phyloP scores from a whole-genome alignment of 257 asterid genomes.

The Osmanthus fragrans region DNA sequence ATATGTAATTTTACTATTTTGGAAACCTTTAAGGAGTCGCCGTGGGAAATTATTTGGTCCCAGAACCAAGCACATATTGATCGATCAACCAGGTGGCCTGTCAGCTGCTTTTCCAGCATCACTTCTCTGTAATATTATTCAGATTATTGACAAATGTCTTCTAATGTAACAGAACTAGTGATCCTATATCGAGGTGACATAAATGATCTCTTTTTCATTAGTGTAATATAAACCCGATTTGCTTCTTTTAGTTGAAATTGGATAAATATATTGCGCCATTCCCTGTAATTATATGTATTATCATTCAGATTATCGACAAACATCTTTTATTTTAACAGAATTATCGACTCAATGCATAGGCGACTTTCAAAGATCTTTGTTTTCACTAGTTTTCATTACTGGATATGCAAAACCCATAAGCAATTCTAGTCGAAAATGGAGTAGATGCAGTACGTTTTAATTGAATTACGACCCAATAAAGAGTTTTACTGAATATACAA shows the following conservation, averaged over 20 bases:
- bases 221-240: not conserved
- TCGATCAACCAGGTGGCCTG: slow-evolving; percentile 92
- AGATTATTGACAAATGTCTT: slow-evolving; percentile 13
- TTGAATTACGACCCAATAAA: too few relatives aligned
- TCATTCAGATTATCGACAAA: not conserved
- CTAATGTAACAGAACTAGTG: not conserved
- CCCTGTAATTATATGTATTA: not conserved
- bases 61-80: slow-evolving; percentile 83
- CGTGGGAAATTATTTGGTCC: too few relatives aligned
- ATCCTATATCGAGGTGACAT: slow-evolving; percentile 3
- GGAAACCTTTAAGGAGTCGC: too few relatives aligned
- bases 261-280: not conserved
- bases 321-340: not conserved
- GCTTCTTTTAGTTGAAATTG: not conserved
- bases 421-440: too few relatives aligned
- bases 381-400: not conserved
- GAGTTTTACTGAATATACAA: too few relatives aligned
- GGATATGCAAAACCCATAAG: not conserved
- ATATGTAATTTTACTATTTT: too few relatives aligned
- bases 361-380: not conserved
- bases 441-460: too few relatives aligned
- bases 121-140: slow-evolving; percentile 67
- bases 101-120: slow-evolving; percentile 91
- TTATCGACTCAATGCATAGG: not conserved
- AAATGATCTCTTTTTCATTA: not conserved